Evolutionary conservation across 768 basidiomycete species (phyloP), one percentile per base, ranked within the genome.

Genomic region (Mycena vitilis): DNA sequence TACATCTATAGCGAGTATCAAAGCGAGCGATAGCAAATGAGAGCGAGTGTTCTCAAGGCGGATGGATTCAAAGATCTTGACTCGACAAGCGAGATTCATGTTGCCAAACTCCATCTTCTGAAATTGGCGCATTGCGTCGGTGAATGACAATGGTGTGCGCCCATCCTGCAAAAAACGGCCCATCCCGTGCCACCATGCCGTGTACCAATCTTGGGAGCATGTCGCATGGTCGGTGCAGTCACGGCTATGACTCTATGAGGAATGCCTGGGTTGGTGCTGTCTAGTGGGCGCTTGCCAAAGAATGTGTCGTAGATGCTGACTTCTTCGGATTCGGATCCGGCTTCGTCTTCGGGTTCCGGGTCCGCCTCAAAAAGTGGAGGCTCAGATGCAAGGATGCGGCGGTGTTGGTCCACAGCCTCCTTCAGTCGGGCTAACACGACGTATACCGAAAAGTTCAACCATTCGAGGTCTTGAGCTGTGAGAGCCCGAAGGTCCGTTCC

Each of bases 381-480:
- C 15, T 48, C 47, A 8, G 22, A n/a, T 23, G 47, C 47, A 22
- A 54, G 53, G 36, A 57, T 57, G 38, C 55, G 5, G 13, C 55
- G 55, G 15, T 57, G 55, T 22, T 57, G 20, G n/a, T 57, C n/a
- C 7, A 57, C 12, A 11, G 38, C 55, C 22, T 57, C 55, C 55
- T 57, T 57, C 38, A 57, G 55, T 16, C 40, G 42, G n/a, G 55
- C 55, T 40, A 57, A 42, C 13, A n/a, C 23, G 4, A 40, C 40
- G 25, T 40, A 57, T 4, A 57, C n/a, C 20, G 6, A 1, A 11
- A 23, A 42, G 3, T 22, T 38, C 20, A 57, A 22, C 55, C 13
- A 15, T 3, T 57, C n/a, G 13, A 40, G 11, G 22, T 40, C 55
- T 23, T 23, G n/a, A 9, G 8, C 9, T 4, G 11, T 48, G 47